phyloP scores from a whole-genome alignment of 2,329 filamentous ascomycete species.

The Dactylellina sp. region DNA sequence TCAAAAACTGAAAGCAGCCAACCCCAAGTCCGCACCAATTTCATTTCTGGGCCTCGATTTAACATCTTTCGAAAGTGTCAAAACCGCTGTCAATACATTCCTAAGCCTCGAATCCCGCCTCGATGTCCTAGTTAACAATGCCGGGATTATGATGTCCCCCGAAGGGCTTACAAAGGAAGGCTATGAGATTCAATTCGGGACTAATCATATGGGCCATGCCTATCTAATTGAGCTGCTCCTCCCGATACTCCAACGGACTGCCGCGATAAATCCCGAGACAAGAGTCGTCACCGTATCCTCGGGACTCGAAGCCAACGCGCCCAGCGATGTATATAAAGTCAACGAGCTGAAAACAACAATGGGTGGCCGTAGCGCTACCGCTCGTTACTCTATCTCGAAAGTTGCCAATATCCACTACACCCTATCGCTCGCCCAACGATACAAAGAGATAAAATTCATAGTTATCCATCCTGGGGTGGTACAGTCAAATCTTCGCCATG shows the following conservation, averaged over 20 bases:
- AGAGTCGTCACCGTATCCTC: conserved; percentile 35
- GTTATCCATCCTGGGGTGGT: conserved; percentile 68
- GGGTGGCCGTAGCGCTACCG: conserved; percentile 63
- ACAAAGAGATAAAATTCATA: conserved; percentile 65
- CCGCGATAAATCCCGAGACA: conserved; percentile 46
- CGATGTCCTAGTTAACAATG: conserved; percentile 64
- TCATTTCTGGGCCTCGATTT: conserved; percentile 62
- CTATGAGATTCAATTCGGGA: conserved; percentile 61
- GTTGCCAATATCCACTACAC: conserved; percentile 68
- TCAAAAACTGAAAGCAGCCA: conserved; percentile 55
- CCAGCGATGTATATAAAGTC: conserved; percentile 57
- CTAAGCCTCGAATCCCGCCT: conserved; percentile 60
- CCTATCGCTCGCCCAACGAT: conserved; percentile 65
- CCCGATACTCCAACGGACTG: conserved; percentile 58
- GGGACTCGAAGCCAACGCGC: conserved; percentile 2
- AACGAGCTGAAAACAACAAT: conserved; percentile 60
- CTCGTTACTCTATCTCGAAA: conserved; percentile 69
- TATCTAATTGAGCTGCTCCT: conserved; percentile 59
- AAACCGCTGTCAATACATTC: conserved; percentile 60
- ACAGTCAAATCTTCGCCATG: conserved; percentile 60
- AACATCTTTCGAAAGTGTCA: conserved; percentile 61
- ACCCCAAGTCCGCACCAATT: conserved; percentile 29
- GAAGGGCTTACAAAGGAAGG: conserved; percentile 60
- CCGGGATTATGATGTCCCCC: conserved; percentile 60
- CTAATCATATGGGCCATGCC: conserved; percentile 61